Percentiles rank a stretch among this genome's conserved stretches.
Evolutionary conservation across 2,329 filamentous ascomycete genomes (phyloP).

Genomic region (Dothistroma pini): DNA sequence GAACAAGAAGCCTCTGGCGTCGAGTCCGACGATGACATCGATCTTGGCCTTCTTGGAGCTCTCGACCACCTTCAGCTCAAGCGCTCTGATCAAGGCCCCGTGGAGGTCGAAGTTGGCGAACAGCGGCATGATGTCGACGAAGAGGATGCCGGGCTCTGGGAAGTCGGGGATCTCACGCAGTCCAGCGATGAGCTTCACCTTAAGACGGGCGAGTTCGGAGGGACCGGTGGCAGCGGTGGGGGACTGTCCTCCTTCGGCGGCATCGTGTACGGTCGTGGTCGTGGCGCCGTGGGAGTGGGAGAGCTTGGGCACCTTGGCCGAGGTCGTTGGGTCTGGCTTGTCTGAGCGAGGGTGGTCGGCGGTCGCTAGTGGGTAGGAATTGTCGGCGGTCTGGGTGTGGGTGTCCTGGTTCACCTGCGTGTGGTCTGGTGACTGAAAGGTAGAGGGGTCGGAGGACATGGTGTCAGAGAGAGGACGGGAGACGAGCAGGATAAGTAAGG

Average conservation of each 20-base stretch:
- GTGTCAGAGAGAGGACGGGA: neutral
- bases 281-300: neutral
- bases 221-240: slow-evolving; percentile 47
- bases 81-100: slow-evolving; percentile 71
- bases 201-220: slow-evolving; percentile 51
- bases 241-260: slow-evolving; percentile 48
- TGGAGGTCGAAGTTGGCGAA: slow-evolving; percentile 77
- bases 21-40: slow-evolving; percentile 89
- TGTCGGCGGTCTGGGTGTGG: slow-evolving; percentile 3
- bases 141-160: slow-evolving; percentile 85
- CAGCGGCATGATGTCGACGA: slow-evolving; percentile 96
- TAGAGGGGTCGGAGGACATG: slow-evolving; percentile 1
- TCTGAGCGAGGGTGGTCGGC: slow-evolving; percentile 26
- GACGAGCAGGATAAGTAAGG: neutral
- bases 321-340: slow-evolving; percentile 27
- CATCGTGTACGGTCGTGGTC: slow-evolving; percentile 26
- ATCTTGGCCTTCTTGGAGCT: slow-evolving; percentile 45
- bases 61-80: slow-evolving; percentile 75
- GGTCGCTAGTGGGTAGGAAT: slow-evolving; percentile 20
- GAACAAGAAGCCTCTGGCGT: slow-evolving; percentile 93
- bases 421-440: neutral
- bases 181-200: slow-evolving; percentile 63
- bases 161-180: slow-evolving; percentile 90
- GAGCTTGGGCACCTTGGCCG: slow-evolving; percentile 3
- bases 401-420: slow-evolving; percentile 1